Percentiles rank a stretch among this genome's conserved stretches.
Evolutionary conservation across 148 eudicot species (phyloP).

Genomic region (Chenopodium formosanum): DNA sequence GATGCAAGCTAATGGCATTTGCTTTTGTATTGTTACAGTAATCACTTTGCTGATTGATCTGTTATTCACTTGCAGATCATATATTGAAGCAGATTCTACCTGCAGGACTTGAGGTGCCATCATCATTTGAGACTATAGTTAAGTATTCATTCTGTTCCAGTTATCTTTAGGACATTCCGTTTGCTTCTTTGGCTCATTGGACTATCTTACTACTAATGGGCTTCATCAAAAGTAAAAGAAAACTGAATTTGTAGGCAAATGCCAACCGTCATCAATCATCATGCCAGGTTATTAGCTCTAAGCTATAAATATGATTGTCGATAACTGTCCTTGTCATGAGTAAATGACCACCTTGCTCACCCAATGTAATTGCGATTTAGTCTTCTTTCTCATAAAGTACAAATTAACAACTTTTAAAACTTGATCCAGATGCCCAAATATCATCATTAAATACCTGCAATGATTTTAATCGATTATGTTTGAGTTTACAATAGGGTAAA

Average conservation of each 20-base stretch:
- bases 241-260: background rate
- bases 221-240: background rate
- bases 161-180: background rate
- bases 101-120: constrained; percentile 83
- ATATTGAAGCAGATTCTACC: constrained; percentile 94
- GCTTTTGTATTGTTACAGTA: background rate
- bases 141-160: constrained; percentile 47
- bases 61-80: constrained; percentile 55
- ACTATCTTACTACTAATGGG: background rate
- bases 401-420: background rate
- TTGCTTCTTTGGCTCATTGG: background rate
- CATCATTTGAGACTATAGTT: constrained; percentile 98
- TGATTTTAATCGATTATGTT: background rate
- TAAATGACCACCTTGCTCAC: background rate
- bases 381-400: background rate
- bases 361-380: background rate
- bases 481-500: background rate
- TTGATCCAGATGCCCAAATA: background rate
- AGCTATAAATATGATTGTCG: background rate
- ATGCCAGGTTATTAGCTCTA: background rate
- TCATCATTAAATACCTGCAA: background rate
- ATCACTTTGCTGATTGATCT: constrained; percentile 12
- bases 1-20: background rate
- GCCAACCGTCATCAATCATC: background rate
- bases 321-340: constrained; percentile 7